Base-by-base conservation (phyloP, 495 filamentous ascomycete species). In the Daldinia loculata region DNA sequence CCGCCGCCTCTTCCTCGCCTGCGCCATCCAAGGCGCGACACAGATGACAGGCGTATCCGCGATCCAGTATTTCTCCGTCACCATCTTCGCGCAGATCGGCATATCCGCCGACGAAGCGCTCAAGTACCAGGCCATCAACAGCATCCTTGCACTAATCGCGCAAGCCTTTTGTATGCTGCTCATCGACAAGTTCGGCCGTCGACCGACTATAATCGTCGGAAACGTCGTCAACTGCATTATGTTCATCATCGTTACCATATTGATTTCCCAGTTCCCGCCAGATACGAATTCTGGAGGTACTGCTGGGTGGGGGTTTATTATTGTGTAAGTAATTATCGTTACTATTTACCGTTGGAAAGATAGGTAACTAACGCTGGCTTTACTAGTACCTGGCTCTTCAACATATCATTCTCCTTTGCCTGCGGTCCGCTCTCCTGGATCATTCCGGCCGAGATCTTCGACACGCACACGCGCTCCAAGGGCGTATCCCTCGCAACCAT, bases 31-130 rank as follows among this genome's bases (percentile, higher is more conserved):
- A 75, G 89, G 89, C 5, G 88, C 87, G 1, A 84, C 88, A 15
- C 90, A 93, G 71, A 89, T 92, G 89, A 92, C 90, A 0, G 90
- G 90, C 66, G 89, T 91, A 3, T 88, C 85, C 4, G 90, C 90
- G 0, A 91, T 92, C 72, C 89, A 92, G 81, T 91, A 93, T 74
- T 92, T 90, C 75, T 88, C 84, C 15, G 87, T 89, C n/a, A 82
- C 73, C 0, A 91, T 92, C 69, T 89, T 88, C 76, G 79, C 75
- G 11, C 87, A 91, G 72, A 92, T 92, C 77, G 90, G 90, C 12
- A 90, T 93, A 69, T 75, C 77, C 6, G 83, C 85, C 30, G 82
- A 87, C 59, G 80, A 87, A n/a, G 87, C 90, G 3, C 84, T 92
- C 56, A 84, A 89, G 59, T 93, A 92, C 77, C 90, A 92, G 75